These are phyloP conservation scores for Tylopilus subfusipes DNA, from an alignment of 768 basidiomycete genomes.

Conservation along the genomic window DNA sequence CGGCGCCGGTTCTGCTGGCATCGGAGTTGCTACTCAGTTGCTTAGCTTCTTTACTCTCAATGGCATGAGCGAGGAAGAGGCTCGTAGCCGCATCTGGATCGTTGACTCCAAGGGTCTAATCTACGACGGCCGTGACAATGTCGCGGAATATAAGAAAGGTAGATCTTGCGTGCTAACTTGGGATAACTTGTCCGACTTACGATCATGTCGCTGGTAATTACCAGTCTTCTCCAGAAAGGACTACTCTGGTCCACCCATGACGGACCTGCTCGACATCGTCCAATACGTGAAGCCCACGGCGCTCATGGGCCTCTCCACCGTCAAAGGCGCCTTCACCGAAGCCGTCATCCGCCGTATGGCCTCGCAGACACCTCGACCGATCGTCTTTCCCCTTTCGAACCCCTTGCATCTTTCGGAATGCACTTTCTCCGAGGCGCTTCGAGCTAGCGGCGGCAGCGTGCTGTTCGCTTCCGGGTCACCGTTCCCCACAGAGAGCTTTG, in stretches of 20 bases:
- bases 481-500: conserved; percentile 61
- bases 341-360: conserved; percentile 75
- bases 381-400: conserved; percentile 92
- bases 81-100: conserved; percentile 72
- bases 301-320: conserved; percentile 86
- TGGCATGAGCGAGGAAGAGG: conserved; percentile 74
- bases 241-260: conserved; percentile 74
- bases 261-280: conserved; percentile 70
- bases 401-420: conserved; percentile 81
- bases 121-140: conserved; percentile 62
- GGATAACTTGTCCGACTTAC: not conserved
- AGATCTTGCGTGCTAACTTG: conserved; percentile 19
- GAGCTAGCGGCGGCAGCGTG: conserved; percentile 66
- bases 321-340: conserved; percentile 74
- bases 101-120: conserved; percentile 87
- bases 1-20: conserved; percentile 88
- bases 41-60: conserved; percentile 85
- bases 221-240: conserved; percentile 80
- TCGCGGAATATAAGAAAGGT: conserved; percentile 87
- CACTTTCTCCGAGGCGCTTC: conserved; percentile 72
- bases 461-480: conserved; percentile 90
- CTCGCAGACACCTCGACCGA: conserved; percentile 73
- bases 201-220: not conserved
- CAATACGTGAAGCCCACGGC: conserved; percentile 84
- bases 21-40: conserved; percentile 87